A percentile compares a stretch with the other conserved stretches of the same genome.
These are phyloP conservation scores for Aspergillus ostianus DNA, from an alignment of 495 filamentous ascomycete genomes.

Conservation along the genomic window DNA sequence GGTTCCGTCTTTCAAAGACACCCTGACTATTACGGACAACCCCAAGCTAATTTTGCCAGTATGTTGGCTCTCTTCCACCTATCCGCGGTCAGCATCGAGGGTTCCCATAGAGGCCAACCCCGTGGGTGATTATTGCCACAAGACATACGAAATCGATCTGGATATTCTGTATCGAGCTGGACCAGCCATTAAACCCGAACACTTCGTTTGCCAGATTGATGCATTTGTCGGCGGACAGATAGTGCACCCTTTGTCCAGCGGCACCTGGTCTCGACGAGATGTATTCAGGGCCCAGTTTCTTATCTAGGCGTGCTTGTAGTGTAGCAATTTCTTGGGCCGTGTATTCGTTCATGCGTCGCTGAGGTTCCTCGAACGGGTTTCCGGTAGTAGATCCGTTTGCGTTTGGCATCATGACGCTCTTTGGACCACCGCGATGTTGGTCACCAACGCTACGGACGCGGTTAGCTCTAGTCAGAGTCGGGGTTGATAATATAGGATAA, in stretches of 20 bases:
- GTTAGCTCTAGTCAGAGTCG: conserved; percentile 25
- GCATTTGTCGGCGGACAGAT: conserved; percentile 88
- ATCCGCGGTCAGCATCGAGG: conserved; percentile 25
- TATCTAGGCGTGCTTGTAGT: conserved; percentile 79
- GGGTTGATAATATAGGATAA: not conserved
- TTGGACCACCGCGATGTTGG: conserved; percentile 59
- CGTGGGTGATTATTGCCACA: not conserved
- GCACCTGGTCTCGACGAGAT: conserved; percentile 81
- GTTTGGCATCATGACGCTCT: conserved; percentile 40
- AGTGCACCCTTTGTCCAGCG: conserved; percentile 80
- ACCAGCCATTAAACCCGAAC: conserved; percentile 99
- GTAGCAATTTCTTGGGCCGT: conserved; percentile 90
- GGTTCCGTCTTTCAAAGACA: conserved; percentile 87
- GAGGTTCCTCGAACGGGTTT: conserved; percentile 78
- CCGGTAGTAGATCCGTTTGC: conserved; percentile 30
- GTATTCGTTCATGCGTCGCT: conserved; percentile 68
- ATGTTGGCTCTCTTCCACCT: conserved; percentile 62
- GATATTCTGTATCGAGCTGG: conserved; percentile 80
- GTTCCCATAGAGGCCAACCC: not conserved
- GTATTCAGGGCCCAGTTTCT: conserved; percentile 95
- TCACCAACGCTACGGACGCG: conserved; percentile 65
- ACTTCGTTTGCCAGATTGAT: conserved; percentile 97
- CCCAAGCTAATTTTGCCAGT: conserved; percentile 75
- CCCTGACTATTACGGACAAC: conserved; percentile 81
- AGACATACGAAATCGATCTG: conserved; percentile 81